A percentile compares a stretch with the other conserved stretches of the same genome.
These are phyloP conservation scores for Linnemannia zychae DNA, from an alignment of 192 early-diverging fungal species.

Conservation along the genomic window DNA sequence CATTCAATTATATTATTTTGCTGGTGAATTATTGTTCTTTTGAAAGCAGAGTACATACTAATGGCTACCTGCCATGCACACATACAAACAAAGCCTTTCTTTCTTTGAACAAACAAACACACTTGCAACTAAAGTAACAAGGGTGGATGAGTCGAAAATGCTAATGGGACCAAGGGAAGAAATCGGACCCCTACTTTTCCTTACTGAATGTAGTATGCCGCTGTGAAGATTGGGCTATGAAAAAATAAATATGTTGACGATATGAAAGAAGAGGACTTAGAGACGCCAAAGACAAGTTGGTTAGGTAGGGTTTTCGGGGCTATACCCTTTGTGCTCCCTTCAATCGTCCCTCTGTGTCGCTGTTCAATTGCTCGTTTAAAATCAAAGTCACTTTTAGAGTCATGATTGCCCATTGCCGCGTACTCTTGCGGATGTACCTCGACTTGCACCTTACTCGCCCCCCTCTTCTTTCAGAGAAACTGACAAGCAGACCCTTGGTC, in stretches of 20 bases:
- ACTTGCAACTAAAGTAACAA: background rate
- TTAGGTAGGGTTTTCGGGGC: background rate
- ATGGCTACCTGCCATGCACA: background rate
- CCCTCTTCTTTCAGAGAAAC: background rate
- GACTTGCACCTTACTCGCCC: background rate
- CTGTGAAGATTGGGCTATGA: conserved; percentile 3
- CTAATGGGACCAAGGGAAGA: conserved; percentile 4
- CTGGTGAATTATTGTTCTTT: background rate
- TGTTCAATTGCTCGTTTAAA: background rate
- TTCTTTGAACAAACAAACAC: background rate
- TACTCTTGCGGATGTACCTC: conserved; percentile 11
- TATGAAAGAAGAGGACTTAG: background rate
- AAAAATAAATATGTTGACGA: conserved; percentile 2
- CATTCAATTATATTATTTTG: too few species aligned
- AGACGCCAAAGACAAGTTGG: background rate
- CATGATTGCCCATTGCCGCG: conserved; percentile 13
- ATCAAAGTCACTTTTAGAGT: conserved; percentile 9
- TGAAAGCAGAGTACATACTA: background rate
- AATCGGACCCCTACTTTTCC: conserved; percentile 15
- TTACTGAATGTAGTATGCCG: conserved; percentile 28
- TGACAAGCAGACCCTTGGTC: background rate
- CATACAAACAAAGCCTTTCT: background rate
- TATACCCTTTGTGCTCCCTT: background rate
- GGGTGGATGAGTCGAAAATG: background rate
- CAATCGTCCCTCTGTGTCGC: background rate